These are phyloP conservation scores for Saccharomyces kudriavzevii DNA, from an alignment of 805 yeast species.

Conservation along the genomic window DNA sequence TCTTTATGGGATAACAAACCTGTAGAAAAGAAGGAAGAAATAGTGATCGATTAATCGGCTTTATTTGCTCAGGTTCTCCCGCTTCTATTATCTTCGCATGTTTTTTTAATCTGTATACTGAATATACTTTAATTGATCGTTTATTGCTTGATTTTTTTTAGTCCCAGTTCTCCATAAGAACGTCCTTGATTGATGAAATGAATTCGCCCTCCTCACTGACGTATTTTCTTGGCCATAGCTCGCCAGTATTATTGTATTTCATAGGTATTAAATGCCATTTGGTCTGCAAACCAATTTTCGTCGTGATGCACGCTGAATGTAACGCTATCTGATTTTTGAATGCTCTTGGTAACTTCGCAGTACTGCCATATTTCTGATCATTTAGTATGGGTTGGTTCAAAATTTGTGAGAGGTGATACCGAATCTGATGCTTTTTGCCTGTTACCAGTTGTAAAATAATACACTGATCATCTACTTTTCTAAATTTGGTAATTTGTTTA, in stretches of 20 bases:
- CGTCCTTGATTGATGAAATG: neutral
- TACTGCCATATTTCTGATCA: constrained; percentile 25
- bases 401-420: constrained; percentile 24
- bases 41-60: neutral
- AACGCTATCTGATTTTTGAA: constrained; percentile 29
- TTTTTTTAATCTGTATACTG: neutral
- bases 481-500: constrained; percentile 10
- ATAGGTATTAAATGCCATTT: constrained; percentile 25
- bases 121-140: neutral
- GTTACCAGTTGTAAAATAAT: constrained; percentile 30
- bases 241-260: neutral
- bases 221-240: constrained; percentile 6
- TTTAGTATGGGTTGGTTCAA: constrained; percentile 26
- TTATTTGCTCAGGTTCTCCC: neutral
- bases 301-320: constrained; percentile 32
- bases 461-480: constrained; percentile 14
- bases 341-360: neutral
- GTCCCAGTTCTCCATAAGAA: constrained; percentile 2
- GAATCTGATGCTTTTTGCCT: constrained; percentile 36
- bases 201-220: constrained; percentile 5
- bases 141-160: neutral
- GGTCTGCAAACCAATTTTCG: constrained; percentile 28
- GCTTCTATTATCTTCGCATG: neutral
- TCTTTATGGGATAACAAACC: constrained; percentile 47
- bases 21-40: constrained; percentile 11